phyloP scores from a whole-genome alignment of 345 rosid genomes.

The Melaleuca quinquenervia region DNA sequence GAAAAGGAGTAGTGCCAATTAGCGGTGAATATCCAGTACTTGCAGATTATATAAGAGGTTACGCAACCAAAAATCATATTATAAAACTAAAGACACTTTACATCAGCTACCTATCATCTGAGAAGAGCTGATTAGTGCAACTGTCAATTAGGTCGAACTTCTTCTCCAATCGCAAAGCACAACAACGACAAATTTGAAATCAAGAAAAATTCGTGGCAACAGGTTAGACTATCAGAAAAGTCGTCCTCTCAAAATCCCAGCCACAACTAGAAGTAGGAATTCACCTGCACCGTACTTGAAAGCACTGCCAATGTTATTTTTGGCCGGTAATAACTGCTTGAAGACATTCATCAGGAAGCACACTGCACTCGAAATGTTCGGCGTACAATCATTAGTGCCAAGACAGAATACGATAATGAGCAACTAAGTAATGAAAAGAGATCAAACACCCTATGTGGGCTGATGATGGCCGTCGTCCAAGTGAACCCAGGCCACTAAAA shows the following conservation, averaged over 20 bases:
- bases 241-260: not conserved
- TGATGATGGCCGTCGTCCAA: not conserved
- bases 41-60: not conserved
- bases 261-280: not conserved
- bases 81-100: not conserved
- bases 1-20: not conserved
- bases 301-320: slow-evolving; percentile 1
- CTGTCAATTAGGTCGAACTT: not conserved
- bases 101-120: not conserved
- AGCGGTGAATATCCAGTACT: not conserved
- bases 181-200: not conserved
- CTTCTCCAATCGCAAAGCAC: not conserved
- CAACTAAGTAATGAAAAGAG: not conserved
- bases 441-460: not conserved
- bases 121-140: not conserved
- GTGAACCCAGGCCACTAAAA: not conserved
- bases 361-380: not conserved
- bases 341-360: slow-evolving; percentile 16
- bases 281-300: slow-evolving; percentile 6
- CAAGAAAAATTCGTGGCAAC: not conserved
- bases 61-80: not conserved
- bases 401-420: not conserved
- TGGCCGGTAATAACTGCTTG: slow-evolving; percentile 13
- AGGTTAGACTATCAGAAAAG: not conserved
- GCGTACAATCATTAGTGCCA: not conserved